A percentile compares a stretch with the other conserved stretches of the same genome.
Conservation (phyloP, 225 moss, liverwort and hornwort species). For the Asterella californica region DNA sequence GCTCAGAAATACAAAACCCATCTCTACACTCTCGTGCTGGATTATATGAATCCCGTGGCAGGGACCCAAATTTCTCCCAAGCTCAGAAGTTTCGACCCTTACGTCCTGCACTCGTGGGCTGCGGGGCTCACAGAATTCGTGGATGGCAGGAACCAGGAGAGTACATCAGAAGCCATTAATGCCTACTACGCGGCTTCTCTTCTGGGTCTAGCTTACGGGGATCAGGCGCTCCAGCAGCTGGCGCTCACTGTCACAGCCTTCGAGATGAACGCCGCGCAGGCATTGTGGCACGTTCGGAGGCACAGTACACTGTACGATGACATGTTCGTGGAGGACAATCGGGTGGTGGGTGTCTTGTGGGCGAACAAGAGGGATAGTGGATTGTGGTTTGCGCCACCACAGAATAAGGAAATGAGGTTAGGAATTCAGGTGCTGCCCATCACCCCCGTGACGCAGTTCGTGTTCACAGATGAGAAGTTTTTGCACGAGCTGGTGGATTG, state of each 20-base stretch:
- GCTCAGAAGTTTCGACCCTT: constrained; percentile 63
- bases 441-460: constrained; percentile 53
- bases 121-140: constrained; percentile 65
- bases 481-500: constrained; percentile 66
- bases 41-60: constrained; percentile 56
- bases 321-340: constrained; percentile 53
- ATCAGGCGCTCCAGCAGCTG: constrained; percentile 47
- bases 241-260: constrained; percentile 59
- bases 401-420: constrained; percentile 29
- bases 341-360: constrained; percentile 67
- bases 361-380: constrained; percentile 72
- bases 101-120: constrained; percentile 69
- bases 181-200: constrained; percentile 72
- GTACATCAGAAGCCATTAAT: constrained; percentile 65
- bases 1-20: constrained; percentile 47
- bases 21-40: constrained; percentile 56
- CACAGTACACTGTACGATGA: constrained; percentile 54
- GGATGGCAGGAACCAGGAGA: constrained; percentile 78
- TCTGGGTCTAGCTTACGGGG: constrained; percentile 53
- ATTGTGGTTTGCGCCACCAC: constrained; percentile 56
- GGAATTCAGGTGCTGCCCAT: constrained; percentile 70
- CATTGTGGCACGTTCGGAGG: constrained; percentile 60
- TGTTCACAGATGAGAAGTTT: constrained; percentile 46
- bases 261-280: constrained; percentile 54
- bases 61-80: constrained; percentile 41